Evolutionary conservation across 345 rosid genomes (phyloP), one percentile per base, ranked within the genome.

Genomic region (Eucalyptus cladocalyx): DNA sequence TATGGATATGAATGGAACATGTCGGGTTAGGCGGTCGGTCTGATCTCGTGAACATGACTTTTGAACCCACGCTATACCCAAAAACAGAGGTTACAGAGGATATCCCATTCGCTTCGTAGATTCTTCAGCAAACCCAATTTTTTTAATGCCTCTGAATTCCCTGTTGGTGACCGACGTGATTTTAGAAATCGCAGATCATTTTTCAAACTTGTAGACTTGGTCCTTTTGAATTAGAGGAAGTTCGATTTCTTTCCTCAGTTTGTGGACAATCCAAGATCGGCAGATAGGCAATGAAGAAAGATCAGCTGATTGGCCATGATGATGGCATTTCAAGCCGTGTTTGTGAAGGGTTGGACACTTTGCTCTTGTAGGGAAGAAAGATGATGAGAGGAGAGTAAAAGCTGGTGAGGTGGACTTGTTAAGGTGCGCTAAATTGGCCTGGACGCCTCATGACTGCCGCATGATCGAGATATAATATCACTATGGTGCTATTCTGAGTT

Each of bases 21-120:
- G n/a, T 45, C 14, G 87, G 87, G 90, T 86, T 24, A 53, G 87
- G 90, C 91, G 76, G 81, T 9, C 37, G 87, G 90, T 88, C 86
- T 83, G 86, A 90, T 87, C 76, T 90, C 93, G 89, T 88, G 91
- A 92, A 53, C 50, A 0, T 48, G 80, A n/a, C 69, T 34, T 60
- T 43, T 88, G 53, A 47, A 69, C 76, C 86, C 62, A 19, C 47
- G 30, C 83, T 6, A 76, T 21, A 40, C 47, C 12, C 28, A 21
- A 76, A 76, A 76, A 23, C 83, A 76, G 83, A 37, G 47, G 83
- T 21, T 37, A 40, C 47, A 76, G 83, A 76, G 83, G 30, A 37
- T 6, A 40, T 76, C 83, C 83, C 1, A 76, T 43, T 6, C 13
- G 83, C 47, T 76, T 40, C 17, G 7, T 76, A 6, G 47, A 76